phyloP scores from a whole-genome alignment of 768 basidiomycete species.

The Clitopilus passeckerianus region DNA sequence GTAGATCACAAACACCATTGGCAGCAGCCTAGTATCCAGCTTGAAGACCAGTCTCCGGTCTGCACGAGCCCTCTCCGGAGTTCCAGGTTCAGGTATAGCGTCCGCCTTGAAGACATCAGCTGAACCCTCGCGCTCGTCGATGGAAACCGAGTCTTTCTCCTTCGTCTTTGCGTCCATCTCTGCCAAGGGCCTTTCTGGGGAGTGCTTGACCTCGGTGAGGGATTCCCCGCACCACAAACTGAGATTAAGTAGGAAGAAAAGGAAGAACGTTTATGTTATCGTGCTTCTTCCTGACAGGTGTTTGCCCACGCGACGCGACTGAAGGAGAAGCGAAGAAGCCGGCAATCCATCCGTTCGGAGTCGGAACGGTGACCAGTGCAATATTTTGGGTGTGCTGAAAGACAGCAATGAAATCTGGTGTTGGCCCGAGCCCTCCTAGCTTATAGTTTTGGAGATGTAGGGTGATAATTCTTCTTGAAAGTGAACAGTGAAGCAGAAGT shows the following conservation, averaged over 20 bases:
- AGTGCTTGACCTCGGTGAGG: not conserved
- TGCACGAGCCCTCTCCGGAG: conserved; percentile 26
- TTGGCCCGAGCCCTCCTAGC: not conserved
- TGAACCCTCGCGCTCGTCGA: conserved; percentile 1
- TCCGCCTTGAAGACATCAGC: not conserved
- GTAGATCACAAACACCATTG: conserved; percentile 52
- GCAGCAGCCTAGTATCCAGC: conserved; percentile 51
- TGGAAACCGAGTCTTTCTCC: conserved; percentile 8
- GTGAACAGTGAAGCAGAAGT: not conserved
- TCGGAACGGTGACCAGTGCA: not conserved
- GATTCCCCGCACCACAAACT: not conserved
- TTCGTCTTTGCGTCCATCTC: not conserved
- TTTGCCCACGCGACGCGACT: not conserved
- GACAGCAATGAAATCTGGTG: no score
- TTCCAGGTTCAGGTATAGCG: conserved; percentile 14
- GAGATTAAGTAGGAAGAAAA: not conserved
- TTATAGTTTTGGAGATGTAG: not conserved
- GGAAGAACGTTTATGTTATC: not conserved
- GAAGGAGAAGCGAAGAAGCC: not conserved
- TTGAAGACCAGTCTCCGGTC: conserved; percentile 46
- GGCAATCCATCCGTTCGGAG: not conserved
- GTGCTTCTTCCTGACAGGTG: not conserved
- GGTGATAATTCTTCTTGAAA: not conserved
- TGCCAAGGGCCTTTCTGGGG: not conserved
- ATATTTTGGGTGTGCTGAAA: not conserved